Percentiles rank a stretch among this genome's conserved stretches.
Evolutionary conservation across 345 rosid genomes (phyloP).

Genomic region (Eutrema heterophyllum): DNA sequence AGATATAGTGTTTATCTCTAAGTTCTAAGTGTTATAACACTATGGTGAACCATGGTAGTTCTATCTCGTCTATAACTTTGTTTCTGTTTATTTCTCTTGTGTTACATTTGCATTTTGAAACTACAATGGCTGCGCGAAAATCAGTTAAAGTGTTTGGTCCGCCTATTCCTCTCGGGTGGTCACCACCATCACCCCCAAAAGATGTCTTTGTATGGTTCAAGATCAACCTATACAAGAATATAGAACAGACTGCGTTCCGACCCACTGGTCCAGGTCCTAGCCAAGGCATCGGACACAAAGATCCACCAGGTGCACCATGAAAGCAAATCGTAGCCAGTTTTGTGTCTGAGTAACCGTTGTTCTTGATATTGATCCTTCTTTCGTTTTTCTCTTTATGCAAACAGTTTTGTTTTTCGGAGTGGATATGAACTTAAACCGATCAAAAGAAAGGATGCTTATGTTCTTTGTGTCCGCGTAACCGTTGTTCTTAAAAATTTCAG

Average conservation of each 20-base stretch:
- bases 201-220: conserved; percentile 15
- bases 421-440: neutral
- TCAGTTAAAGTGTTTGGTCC: conserved; percentile 5
- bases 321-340: neutral
- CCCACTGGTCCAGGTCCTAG: conserved; percentile 32
- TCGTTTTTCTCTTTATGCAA: neutral
- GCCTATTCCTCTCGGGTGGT: neutral
- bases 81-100: conserved; percentile 8
- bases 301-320: conserved; percentile 24
- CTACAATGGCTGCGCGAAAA: neutral
- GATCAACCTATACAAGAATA: conserved; percentile 28
- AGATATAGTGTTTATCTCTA: neutral
- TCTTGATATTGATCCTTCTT: conserved; percentile 3
- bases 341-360: neutral
- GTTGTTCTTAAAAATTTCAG: too few relatives aligned
- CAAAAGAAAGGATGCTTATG: neutral
- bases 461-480: neutral
- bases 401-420: neutral
- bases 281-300: conserved; percentile 30
- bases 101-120: conserved; percentile 17
- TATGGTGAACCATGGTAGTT: conserved; percentile 23
- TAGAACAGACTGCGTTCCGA: conserved; percentile 28
- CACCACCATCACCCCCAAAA: conserved; percentile 18
- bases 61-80: neutral
- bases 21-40: neutral